phyloP scores from a whole-genome alignment of 495 filamentous ascomycete genomes.

The Penicillium macrosclerotiorum region DNA sequence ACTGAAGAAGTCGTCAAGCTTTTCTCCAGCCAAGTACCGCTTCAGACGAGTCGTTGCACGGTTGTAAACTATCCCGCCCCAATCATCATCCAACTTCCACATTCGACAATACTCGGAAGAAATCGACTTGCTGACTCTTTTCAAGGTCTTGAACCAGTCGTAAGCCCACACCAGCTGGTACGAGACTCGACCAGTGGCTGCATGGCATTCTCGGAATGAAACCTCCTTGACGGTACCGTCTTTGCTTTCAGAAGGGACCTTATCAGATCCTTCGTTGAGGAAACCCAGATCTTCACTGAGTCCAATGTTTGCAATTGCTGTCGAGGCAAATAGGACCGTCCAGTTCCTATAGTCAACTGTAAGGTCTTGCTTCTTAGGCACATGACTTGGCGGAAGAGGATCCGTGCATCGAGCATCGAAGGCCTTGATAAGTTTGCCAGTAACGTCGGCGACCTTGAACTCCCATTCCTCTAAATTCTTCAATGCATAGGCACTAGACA shows the following conservation, averaged over 20 bases:
- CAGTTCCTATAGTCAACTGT: constrained; percentile 36
- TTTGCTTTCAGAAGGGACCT: constrained; percentile 21
- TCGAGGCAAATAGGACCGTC: constrained; percentile 30
- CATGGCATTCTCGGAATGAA: constrained; percentile 37
- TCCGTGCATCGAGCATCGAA: constrained; percentile 20
- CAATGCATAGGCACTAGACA: constrained; percentile 45
- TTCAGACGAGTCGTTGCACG: constrained; percentile 28
- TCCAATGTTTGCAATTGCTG: constrained; percentile 46
- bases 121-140: constrained; percentile 15
- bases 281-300: constrained; percentile 26
- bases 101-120: constrained; percentile 12
- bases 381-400: not conserved
- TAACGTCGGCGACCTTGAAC: constrained; percentile 47
- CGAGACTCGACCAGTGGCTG: constrained; percentile 28
- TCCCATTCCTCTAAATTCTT: constrained; percentile 52
- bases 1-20: constrained; percentile 52
- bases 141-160: constrained; percentile 32
- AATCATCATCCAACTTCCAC: constrained; percentile 18
- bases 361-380: constrained; percentile 7
- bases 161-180: constrained; percentile 43
- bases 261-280: constrained; percentile 40
- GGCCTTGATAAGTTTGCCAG: constrained; percentile 23
- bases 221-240: constrained; percentile 34
- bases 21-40: constrained; percentile 41
- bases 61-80: constrained; percentile 33